Conservation (phyloP, 108 stramenopile genomes). For the Tribonema minus region DNA sequence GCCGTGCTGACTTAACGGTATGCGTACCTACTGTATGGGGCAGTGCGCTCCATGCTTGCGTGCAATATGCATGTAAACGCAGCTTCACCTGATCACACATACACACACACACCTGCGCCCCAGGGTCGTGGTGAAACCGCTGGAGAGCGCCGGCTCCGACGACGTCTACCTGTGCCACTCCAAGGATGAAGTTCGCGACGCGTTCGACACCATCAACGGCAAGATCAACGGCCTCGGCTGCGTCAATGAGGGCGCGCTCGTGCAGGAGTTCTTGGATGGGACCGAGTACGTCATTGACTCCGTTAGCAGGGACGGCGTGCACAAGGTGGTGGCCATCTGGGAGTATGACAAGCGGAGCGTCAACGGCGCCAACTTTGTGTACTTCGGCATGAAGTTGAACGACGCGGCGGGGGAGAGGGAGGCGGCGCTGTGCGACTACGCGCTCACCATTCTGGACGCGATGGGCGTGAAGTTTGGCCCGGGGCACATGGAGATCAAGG, state of each 20-base stretch:
- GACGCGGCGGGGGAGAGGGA: constrained; percentile 49
- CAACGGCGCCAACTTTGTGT: constrained; percentile 77
- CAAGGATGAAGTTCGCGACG: constrained; percentile 78
- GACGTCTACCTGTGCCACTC: constrained; percentile 83
- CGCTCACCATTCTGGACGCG: constrained; percentile 61
- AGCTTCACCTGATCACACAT: constrained; percentile 66
- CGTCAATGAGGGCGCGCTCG: constrained; percentile 66
- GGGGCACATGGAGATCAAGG: constrained; percentile 54
- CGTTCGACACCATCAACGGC: constrained; percentile 76
- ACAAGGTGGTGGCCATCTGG: constrained; percentile 88
- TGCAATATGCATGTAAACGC: too few relatives aligned
- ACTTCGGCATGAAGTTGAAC: constrained; percentile 67
- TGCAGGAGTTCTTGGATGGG: constrained; percentile 80
- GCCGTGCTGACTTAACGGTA: too few relatives aligned
- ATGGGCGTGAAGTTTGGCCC: constrained; percentile 68
- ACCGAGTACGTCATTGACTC: constrained; percentile 87
- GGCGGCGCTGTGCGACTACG: constrained; percentile 73
- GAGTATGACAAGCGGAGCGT: constrained; percentile 79
- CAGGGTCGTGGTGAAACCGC: constrained; percentile 86
- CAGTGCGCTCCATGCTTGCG: too few relatives aligned
- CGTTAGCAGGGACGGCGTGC: constrained; percentile 74
- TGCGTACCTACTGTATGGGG: too few relatives aligned
- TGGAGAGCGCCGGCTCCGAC: constrained; percentile 83
- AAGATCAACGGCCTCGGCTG: constrained; percentile 75
- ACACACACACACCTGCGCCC: constrained; percentile 70